Percentiles rank a stretch among this genome's conserved stretches.
These are phyloP conservation scores for Monilinia polystroma DNA, from an alignment of 2,329 filamentous ascomycete species.

Conservation along the genomic window DNA sequence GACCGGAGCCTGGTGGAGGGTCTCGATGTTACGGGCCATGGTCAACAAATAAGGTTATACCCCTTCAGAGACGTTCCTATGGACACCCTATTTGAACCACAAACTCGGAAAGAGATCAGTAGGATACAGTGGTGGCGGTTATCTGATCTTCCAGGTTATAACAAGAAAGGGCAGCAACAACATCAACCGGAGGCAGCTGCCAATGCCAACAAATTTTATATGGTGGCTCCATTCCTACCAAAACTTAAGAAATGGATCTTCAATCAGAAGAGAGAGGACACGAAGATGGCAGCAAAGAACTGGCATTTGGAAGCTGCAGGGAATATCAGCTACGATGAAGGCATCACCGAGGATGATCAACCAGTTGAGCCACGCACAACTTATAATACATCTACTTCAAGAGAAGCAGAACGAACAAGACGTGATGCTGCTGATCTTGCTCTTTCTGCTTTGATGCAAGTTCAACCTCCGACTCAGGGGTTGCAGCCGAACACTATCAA, in stretches of 20 bases:
- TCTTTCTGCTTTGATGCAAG: constrained; percentile 55
- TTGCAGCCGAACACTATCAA: constrained; percentile 41
- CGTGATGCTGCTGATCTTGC: constrained; percentile 38
- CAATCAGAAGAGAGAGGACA: constrained; percentile 75
- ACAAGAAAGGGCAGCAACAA: constrained; percentile 60
- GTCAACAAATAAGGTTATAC: constrained; percentile 90
- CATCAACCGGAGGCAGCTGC: constrained; percentile 55
- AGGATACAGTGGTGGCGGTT: constrained; percentile 95
- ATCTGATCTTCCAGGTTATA: constrained; percentile 79
- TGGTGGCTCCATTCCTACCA: constrained; percentile 90
- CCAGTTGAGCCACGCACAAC: constrained; percentile 29
- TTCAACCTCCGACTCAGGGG: constrained; percentile 54
- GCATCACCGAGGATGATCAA: constrained; percentile 60
- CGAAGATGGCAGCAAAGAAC: constrained; percentile 46
- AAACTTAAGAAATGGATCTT: constrained; percentile 87
- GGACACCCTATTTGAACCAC: constrained; percentile 83
- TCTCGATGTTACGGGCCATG: constrained; percentile 85
- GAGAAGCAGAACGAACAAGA: constrained; percentile 19
- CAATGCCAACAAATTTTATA: constrained; percentile 85
- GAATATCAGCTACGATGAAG: constrained; percentile 54
- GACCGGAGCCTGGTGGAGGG: constrained; percentile 68
- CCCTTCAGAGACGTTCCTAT: constrained; percentile 87
- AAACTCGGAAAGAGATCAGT: constrained; percentile 94
- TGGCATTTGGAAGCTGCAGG: constrained; percentile 43
- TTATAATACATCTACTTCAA: constrained; percentile 25